Percentiles rank a stretch among this genome's conserved stretches.
Conservation (phyloP, 306 rosid genomes). For the Vachellia pachyceras region DNA sequence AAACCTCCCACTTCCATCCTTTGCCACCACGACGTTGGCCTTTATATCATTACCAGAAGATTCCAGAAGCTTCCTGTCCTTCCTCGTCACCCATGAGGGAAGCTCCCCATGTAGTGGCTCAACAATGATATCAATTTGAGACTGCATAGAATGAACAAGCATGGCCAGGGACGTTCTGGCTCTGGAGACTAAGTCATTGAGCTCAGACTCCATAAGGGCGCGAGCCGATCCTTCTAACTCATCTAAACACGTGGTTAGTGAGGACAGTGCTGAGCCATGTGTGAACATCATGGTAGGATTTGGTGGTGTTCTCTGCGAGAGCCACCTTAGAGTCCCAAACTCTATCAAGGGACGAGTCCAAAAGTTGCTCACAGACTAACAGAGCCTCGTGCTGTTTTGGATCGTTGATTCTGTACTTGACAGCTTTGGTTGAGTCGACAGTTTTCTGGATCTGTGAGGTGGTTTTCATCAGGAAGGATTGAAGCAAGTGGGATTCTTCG, state of each 20-base stretch:
- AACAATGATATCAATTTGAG: not conserved
- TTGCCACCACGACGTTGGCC: conserved; percentile 64
- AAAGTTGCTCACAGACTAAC: conserved; percentile 47
- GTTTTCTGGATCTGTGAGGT: conserved; percentile 33
- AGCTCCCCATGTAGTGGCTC: conserved; percentile 41
- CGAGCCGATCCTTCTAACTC: conserved; percentile 40
- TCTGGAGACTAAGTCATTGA: conserved; percentile 45
- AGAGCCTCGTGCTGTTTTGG: conserved; percentile 44
- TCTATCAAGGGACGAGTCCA: conserved; percentile 50
- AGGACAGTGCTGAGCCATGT: conserved; percentile 66
- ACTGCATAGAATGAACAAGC: conserved; percentile 19
- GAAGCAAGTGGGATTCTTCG: conserved; percentile 24
- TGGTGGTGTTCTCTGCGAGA: conserved; percentile 17
- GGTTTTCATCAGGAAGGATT: conserved; percentile 41
- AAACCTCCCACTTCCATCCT: conserved; percentile 65
- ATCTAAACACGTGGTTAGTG: conserved; percentile 61
- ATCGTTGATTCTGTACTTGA: conserved; percentile 38
- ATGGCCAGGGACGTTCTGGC: conserved; percentile 51
- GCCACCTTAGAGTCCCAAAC: conserved; percentile 41
- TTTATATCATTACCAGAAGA: conserved; percentile 34
- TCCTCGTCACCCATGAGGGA: conserved; percentile 51
- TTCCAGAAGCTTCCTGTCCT: conserved; percentile 49
- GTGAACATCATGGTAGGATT: conserved; percentile 48
- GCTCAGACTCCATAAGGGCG: conserved; percentile 37
- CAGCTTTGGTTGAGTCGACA: conserved; percentile 29